phyloP scores from a whole-genome alignment of 164 flowering plant genomes.

The Chloranthus sessilifolius region DNA sequence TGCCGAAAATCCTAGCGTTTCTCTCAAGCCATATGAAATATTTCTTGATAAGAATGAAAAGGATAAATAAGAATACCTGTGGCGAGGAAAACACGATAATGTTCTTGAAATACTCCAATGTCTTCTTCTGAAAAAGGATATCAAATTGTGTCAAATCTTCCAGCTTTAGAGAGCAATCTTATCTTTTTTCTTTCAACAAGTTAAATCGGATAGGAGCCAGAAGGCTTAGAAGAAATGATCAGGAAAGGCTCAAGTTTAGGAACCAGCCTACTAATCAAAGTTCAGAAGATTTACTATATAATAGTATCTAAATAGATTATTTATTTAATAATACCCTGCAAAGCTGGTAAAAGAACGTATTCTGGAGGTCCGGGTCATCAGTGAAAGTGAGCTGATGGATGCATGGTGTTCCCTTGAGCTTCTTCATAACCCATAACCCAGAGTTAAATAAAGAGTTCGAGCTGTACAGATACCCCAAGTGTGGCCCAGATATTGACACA shows the following conservation, averaged over 20 bases:
- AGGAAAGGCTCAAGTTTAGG: too few relatives aligned
- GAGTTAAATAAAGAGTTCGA: conserved; percentile 92
- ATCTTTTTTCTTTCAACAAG: too few relatives aligned
- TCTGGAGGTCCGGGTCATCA: conserved; percentile 81
- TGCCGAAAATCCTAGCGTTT: too few relatives aligned
- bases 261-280: too few relatives aligned
- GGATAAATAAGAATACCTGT: conserved; percentile 49
- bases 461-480: conserved; percentile 94
- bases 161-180: too few relatives aligned
- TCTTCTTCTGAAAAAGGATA: conserved; percentile 64
- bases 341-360: conserved; percentile 90
- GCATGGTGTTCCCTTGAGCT: conserved; percentile 79
- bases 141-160: neutral
- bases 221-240: too few relatives aligned
- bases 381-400: conserved; percentile 96
- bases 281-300: neutral
- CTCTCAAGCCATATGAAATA: too few relatives aligned
- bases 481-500: conserved; percentile 94
- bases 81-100: conserved; percentile 86
- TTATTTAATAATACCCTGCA: conserved; percentile 52
- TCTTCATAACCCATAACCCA: conserved; percentile 96
- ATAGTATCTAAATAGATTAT: neutral
- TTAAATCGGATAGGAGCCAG: too few relatives aligned
- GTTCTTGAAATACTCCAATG: conserved; percentile 76
- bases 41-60: neutral